Conservation (phyloP, 768 basidiomycete genomes). For the Mycena chlorophos region DNA sequence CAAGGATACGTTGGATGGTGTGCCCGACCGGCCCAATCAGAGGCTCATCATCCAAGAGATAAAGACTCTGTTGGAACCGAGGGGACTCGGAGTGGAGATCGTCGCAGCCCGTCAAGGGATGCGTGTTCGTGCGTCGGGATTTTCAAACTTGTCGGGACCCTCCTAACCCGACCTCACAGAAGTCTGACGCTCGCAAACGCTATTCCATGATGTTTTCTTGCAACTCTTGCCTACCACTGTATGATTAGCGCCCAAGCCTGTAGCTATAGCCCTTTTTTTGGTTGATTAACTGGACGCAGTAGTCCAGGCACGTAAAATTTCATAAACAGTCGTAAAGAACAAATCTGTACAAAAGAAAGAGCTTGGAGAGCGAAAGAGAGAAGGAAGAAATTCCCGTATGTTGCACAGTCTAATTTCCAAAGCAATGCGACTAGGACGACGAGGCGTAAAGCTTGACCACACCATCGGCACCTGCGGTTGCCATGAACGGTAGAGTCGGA, state of each 20-base stretch:
- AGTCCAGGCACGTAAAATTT: constrained; percentile 14
- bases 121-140: constrained; percentile 62
- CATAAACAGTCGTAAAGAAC: constrained; percentile 22
- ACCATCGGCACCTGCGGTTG: constrained; percentile 94
- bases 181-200: constrained; percentile 31
- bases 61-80: constrained; percentile 55
- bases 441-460: constrained; percentile 89
- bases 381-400: constrained; percentile 20
- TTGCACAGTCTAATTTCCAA: constrained; percentile 22
- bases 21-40: constrained; percentile 51
- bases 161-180: constrained; percentile 26
- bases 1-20: constrained; percentile 68
- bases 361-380: neutral
- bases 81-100: constrained; percentile 70
- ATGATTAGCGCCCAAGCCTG: constrained; percentile 35
- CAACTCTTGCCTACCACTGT: constrained; percentile 28
- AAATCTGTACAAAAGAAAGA: constrained; percentile 22
- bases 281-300: constrained; percentile 9
- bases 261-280: constrained; percentile 37
- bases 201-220: constrained; percentile 16
- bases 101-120: constrained; percentile 77
- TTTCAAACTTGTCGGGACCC: neutral
- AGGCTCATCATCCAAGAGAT: constrained; percentile 78
- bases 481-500: constrained; percentile 80
- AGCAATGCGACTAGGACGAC: constrained; percentile 57